phyloP scores from a whole-genome alignment of 257 asterid genomes.

The Forsythia suspensa region DNA sequence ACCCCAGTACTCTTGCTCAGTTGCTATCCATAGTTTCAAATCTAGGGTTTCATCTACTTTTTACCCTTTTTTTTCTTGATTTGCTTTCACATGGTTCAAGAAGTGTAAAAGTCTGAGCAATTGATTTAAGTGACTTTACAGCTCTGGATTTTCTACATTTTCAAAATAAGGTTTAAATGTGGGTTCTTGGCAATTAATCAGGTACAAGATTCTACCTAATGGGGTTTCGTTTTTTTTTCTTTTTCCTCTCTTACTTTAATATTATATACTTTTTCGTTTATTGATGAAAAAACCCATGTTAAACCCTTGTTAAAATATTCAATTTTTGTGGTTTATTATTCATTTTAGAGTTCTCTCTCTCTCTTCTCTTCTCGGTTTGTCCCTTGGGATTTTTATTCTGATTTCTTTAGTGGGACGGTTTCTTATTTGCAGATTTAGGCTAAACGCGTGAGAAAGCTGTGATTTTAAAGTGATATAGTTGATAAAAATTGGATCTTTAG shows the following conservation, averaged over 20 bases:
- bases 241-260: slow-evolving; percentile 3
- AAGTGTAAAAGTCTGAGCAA: slow-evolving; percentile 18
- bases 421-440: slow-evolving; percentile 28
- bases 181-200: slow-evolving; percentile 26
- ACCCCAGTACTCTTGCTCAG: slow-evolving; percentile 29
- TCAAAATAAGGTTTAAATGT: slow-evolving; percentile 29
- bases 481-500: slow-evolving; percentile 23
- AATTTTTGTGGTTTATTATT: background rate
- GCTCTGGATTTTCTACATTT: slow-evolving; percentile 49
- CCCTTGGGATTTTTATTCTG: slow-evolving; percentile 12
- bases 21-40: slow-evolving; percentile 46
- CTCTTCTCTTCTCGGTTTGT: background rate
- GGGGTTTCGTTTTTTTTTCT: slow-evolving; percentile 7
- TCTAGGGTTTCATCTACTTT: slow-evolving; percentile 68
- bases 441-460: background rate
- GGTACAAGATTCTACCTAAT: slow-evolving; percentile 23
- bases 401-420: slow-evolving; percentile 27
- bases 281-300: slow-evolving; percentile 56
- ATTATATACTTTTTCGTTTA: background rate
- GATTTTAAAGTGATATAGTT: slow-evolving; percentile 3
- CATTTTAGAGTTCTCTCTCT: background rate
- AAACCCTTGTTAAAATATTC: slow-evolving; percentile 42
- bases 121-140: slow-evolving; percentile 24
- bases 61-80: slow-evolving; percentile 19
- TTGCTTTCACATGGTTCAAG: slow-evolving; percentile 22